Percentiles rank a stretch among this genome's conserved stretches.
phyloP scores from a whole-genome alignment of 1,284 basidiomycete genomes.

The Rhodotorula sp. region DNA sequence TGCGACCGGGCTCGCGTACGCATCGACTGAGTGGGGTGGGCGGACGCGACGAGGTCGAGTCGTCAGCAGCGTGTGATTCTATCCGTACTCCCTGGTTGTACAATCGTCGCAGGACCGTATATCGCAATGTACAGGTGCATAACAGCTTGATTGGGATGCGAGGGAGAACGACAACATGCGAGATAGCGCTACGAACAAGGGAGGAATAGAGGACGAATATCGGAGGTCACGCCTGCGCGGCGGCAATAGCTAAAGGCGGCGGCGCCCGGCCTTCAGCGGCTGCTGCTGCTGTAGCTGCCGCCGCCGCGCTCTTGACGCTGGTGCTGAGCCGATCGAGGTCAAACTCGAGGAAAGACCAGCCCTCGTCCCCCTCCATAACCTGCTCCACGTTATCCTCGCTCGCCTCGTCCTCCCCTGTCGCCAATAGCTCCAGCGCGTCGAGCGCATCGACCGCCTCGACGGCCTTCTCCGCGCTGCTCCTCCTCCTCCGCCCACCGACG shows the following conservation, averaged over 20 bases:
- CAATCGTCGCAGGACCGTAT: not conserved
- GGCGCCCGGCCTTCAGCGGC: not conserved
- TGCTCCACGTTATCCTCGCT: not conserved
- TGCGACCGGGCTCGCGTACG: slow-evolving; percentile 21
- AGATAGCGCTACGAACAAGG: not conserved
- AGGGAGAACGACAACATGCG: not conserved
- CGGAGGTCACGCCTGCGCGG: not conserved
- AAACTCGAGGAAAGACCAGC: slow-evolving; percentile 33
- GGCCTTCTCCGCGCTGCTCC: not conserved
- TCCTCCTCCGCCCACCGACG: not conserved
- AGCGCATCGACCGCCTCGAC: not conserved
- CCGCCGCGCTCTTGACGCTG: slow-evolving; percentile 8
- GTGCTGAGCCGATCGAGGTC: slow-evolving; percentile 15
- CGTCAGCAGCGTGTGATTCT: not conserved
- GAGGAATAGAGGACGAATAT: no score
- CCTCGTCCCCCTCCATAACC: slow-evolving; percentile 13
- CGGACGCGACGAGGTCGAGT: not conserved
- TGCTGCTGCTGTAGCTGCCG: slow-evolving; percentile 1
- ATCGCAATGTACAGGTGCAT: not conserved
- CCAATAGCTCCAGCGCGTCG: not conserved
- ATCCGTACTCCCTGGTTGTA: not conserved
- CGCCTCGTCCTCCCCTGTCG: not conserved
- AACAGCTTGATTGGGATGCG: not conserved
- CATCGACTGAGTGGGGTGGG: slow-evolving; percentile 8
- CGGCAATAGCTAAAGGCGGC: not conserved